Base-by-base conservation (phyloP, 805 yeast genomes). In the Debaryomyces prosopidis region DNA sequence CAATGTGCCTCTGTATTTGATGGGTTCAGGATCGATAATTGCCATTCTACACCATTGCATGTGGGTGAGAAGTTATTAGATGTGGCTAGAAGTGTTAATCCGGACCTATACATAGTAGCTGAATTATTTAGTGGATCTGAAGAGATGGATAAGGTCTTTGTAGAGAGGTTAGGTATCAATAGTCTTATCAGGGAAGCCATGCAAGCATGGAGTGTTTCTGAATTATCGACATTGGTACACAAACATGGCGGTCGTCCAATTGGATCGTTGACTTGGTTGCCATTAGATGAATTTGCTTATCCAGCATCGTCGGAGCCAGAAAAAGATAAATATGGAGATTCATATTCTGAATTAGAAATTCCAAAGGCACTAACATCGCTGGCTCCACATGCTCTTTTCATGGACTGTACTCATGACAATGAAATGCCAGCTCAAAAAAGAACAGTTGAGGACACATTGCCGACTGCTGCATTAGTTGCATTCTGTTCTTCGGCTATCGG, bases 401-500 rank as follows among this genome's bases (percentile, higher is more conserved):
- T 94, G 97, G 98, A 94, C 60, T 92, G 97, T 59, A 91, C 98
- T 1, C 99, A 92, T 63, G 99, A 92, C 64, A 92, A 92, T 60
- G 94, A 90, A 66, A 85, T 83, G 16, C 96, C 97, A 1, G 78
- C 76, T 36, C 95, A 92, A 55, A 89, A 87, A 66, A 81, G 98
- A 61, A 90, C 97, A 0, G 85, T 89, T 1, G 97, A 91, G 60
- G 99, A 92, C 59, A 91, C 98, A 0, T 73, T 92, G 36, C 96
- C 97, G 8, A 92, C 87, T 57, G 97, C 97, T 3, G 99, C 97
- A 0, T 73, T 92, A 42, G 97, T 94, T 3, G 85, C 97, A 0
- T 80, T 92, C 62, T 91, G 98, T 57, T 82, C 95, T 0, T 87
- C 96, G 43, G 96, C 97, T 1, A 85, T 90, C 38, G 99, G 99